Percentiles rank a stretch among this genome's conserved stretches.
phyloP scores from a whole-genome alignment of 2,329 filamentous ascomycete genomes.

The Diaporthe vaccinii region DNA sequence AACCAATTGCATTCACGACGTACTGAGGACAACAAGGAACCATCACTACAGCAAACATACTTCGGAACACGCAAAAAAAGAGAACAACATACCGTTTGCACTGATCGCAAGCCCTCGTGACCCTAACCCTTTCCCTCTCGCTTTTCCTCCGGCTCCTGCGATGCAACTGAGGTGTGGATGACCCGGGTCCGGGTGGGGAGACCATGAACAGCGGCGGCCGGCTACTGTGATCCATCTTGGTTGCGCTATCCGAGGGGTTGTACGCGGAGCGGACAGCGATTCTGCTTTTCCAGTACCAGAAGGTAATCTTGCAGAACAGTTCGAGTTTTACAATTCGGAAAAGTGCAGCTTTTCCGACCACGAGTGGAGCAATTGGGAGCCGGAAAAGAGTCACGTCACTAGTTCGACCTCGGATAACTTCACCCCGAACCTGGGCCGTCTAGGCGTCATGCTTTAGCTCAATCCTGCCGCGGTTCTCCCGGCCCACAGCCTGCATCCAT shows the following conservation, averaged over 20 bases:
- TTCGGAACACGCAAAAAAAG: not conserved
- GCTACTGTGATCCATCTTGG: conserved; percentile 21
- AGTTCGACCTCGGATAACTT: conserved; percentile 22
- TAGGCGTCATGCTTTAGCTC: not conserved
- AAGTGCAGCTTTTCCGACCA: conserved; percentile 15
- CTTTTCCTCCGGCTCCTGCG: conserved; percentile 42
- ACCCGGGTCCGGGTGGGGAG: not conserved
- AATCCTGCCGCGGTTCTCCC: not conserved
- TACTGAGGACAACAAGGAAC: not conserved
- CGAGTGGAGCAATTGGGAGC: not conserved
- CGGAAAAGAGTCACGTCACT: not conserved
- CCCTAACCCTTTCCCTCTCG: conserved; percentile 53
- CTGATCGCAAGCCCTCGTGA: conserved; percentile 61
- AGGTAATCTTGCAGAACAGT: not conserved
- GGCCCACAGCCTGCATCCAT: not conserved
- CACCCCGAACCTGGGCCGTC: conserved; percentile 13
- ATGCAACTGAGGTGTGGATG: conserved; percentile 9
- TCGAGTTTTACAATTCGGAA: conserved; percentile 26
- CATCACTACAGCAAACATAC: not conserved
- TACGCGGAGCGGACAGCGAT: conserved; percentile 3
- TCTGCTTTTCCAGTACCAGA: conserved; percentile 13
- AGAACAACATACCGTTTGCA: conserved; percentile 59
- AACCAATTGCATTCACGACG: not conserved
- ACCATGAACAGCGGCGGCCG: not conserved
- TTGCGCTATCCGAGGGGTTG: conserved; percentile 28